Evolutionary conservation across 169 alveolate genomes (phyloP).

Genomic region (Theileria orientalis): DNA sequence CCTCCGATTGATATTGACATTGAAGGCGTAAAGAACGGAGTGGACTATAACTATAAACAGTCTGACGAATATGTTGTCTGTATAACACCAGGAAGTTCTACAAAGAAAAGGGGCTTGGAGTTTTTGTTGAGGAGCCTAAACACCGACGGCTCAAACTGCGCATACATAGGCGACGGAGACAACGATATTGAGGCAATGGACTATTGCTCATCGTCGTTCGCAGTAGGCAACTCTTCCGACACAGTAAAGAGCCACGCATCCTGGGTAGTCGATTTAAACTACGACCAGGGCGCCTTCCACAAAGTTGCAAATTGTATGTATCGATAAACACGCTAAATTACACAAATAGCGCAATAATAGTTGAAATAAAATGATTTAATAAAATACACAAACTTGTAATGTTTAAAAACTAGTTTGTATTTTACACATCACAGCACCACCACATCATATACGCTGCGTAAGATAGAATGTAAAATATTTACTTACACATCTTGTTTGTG

Average conservation of each 20-base stretch:
- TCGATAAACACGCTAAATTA: too few relatives aligned
- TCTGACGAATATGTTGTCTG: not conserved
- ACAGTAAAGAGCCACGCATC: constrained; percentile 28
- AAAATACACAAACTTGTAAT: too few relatives aligned
- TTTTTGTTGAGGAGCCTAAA: not conserved
- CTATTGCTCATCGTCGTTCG: constrained; percentile 19
- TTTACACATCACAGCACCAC: too few relatives aligned
- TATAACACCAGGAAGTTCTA: not conserved
- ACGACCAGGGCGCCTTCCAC: constrained; percentile 17
- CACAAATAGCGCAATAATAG: not conserved
- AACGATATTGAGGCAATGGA: constrained; percentile 47
- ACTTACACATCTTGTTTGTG: too few relatives aligned
- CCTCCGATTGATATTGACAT: not conserved
- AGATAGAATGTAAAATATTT: too few relatives aligned
- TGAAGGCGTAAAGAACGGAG: not conserved
- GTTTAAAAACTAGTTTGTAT: too few relatives aligned
- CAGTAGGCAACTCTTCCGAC: constrained; percentile 48
- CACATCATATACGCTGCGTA: too few relatives aligned
- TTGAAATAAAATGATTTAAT: too few relatives aligned
- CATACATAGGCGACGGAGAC: constrained; percentile 38
- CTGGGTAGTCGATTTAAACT: constrained; percentile 10
- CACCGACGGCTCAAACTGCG: constrained; percentile 16
- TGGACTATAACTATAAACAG: not conserved
- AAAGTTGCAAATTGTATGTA: constrained; percentile 18
- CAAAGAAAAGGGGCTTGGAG: not conserved